Base-by-base conservation (phyloP, 2,329 filamentous ascomycete species). In the Elsinoe ampelina region DNA sequence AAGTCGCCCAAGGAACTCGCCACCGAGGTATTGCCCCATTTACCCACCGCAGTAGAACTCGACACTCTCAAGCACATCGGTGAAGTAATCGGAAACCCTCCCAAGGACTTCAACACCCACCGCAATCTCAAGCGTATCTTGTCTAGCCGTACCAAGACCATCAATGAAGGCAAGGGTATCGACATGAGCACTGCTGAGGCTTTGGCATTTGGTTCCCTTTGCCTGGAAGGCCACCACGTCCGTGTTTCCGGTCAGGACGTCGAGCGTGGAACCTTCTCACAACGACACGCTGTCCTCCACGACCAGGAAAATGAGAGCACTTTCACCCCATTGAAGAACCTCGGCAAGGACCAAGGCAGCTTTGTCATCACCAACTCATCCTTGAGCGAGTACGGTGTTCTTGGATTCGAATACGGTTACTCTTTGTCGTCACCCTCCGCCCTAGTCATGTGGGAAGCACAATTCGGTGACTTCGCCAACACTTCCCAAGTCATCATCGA, bases 381-480 rank as follows among this genome's bases (percentile, higher is more conserved):
- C 11, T 80, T 86, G 63, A 84, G 81, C 64, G 83, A 86, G 70
- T 86, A 81, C 63, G 83, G 83, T 71, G 79, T 78, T 60, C 87
- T 98, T 61, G 93, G 93, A 55, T 98, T 98, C 71, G 93, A 98
- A 75, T 98, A 98, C 68, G 93, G 93, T 60, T 98, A 98, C 79
- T 98, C 93, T 2, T 77, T 98, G 60, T 95, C 91, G 26, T 97
- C 93, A 30, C 93, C 93, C 58, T 95, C 96, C 70, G 92, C 93
- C 36, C 83, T 98, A 22, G 92, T 98, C 65, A 95, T 98, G 84
- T 98, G 93, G 93, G 93, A 98, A 77, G 93, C 93, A 36, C 93
- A 98, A 74, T 98, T 98, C 68, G 93, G 93, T 79, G 93, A 98
- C 75, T 98, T 98, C 68, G 93, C 93, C 80, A 98, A 98, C 81